Base-by-base conservation (phyloP, 495 filamentous ascomycete species). In the Penicillium herquei region DNA sequence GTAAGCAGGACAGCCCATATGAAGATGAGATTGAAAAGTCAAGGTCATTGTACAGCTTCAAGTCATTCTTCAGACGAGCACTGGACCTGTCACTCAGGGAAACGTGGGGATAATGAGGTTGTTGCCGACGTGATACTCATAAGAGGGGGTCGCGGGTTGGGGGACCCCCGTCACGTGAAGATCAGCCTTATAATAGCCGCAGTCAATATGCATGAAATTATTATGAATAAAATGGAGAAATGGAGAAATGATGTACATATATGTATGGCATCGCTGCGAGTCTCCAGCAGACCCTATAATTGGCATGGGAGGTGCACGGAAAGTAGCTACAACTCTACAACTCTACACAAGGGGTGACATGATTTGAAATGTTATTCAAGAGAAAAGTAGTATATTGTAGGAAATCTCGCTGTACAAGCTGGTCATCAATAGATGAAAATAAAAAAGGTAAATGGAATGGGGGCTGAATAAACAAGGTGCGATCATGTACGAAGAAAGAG, bases 11-110 rank as follows among this genome's bases (percentile, higher is more conserved):
- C 55, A 62, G 61, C 67, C 66, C 63, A 64, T 64, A 32, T 18
- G 52, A 51, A 64, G 61, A 32, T 18, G 52, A 51, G 51, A 43
- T 59, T 55, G 49, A 40, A 55, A 59, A 57, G 49, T 40, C 18
- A 64, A 43, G 59, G 52, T 65, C 73, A 76, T 76, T 54, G 64
- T 69, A 70, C 47, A 59, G 42, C 51, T 52, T 34, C 49, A 59
- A 57, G 61, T 56, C 62, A 73, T 67, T 39, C 31, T 64, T 67
- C 37, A 8, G 46, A 53, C 46, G 43, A 55, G 49, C 54, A 56
- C 54, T 57, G 58, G 43, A 54, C 49, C 52, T 67, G 48, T 52
- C 58, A 51, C 47, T 63, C 46, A 48, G 46, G 40, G 47, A 59
- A 47, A 61, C 49, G 49, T 65, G 46, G 51, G 47, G 55, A 45